Evolutionary conservation across 768 basidiomycete species (phyloP), one percentile per base, ranked within the genome.

Genomic region (Phlebiopsis flavidoalba): DNA sequence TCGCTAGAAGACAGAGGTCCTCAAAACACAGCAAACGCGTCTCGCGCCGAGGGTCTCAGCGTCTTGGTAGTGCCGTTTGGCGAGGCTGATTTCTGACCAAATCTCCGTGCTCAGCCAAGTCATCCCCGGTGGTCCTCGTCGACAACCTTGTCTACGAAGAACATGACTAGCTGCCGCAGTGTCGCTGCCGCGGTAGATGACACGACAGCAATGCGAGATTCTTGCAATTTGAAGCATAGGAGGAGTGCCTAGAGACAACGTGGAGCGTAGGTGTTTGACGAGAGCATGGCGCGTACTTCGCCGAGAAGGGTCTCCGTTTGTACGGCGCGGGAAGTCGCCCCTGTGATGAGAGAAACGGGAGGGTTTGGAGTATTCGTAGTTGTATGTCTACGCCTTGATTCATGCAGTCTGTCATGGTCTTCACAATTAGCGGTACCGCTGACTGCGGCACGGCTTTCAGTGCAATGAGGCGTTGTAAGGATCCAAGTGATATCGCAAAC

Each of bases 151-250:
- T 99, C 97, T 48, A 98, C 91, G 17, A 98, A 88, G 65, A 98
- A 92, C 95, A 99, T 98, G 49, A 98, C 93, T 1, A 98, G 80
- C 70, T 98, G 96, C 2, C 95, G 88, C 4, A 98, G 82, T 0
- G 95, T 98, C 0, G 97, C 97, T 2, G 95, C 95, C 1, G 96
- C 96, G 3, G 97, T 98, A 0, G 93, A 95, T 2, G 95, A 96
- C 7, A 99, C 96, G 24, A 98, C 96, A 0, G 94, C 91, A 22
- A 95, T 97, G 64, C 92, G 87, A 0, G 93, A 95, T 61, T 98
- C 97, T 73, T 98, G 95, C 24, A 98, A 76, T 71, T 88, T 93
- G 81, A 98, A 98, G 69, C 95, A 98, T 8, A 98, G 75, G n/a
- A 96, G 75, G 0, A 98, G 78, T 0, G 93, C 93, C 93, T 96